phyloP scores from a whole-genome alignment of 352 stramenopile species.

The Phytophthora palmivora region DNA sequence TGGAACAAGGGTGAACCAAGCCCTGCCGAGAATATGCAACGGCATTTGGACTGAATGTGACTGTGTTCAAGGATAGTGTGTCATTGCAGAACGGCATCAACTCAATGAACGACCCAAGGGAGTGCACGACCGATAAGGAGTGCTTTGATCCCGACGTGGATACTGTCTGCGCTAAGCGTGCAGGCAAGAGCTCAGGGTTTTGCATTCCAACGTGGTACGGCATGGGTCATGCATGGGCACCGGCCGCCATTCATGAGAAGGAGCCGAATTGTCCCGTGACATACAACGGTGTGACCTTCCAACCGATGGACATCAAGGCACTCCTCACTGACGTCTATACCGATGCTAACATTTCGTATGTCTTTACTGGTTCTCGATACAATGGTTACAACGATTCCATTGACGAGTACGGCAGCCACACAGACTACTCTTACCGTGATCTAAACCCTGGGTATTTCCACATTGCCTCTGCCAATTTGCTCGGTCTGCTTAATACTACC shows the following conservation, averaged over 20 bases:
- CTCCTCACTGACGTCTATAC: background rate
- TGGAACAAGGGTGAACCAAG: too few species aligned
- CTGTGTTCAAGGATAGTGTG: constrained; percentile 37
- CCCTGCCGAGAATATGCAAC: too few species aligned
- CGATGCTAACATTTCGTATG: background rate
- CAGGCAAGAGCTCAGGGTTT: background rate
- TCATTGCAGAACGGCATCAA: constrained; percentile 38
- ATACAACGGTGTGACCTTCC: background rate
- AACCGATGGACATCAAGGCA: constrained; percentile 2
- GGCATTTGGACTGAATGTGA: too few species aligned
- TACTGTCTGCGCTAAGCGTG: background rate
- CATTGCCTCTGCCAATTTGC: background rate
- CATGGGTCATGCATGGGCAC: background rate
- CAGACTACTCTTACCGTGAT: background rate
- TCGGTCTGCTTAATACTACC: background rate
- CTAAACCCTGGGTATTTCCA: background rate
- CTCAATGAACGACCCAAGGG: constrained; percentile 3
- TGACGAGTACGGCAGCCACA: background rate
- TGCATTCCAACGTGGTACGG: background rate
- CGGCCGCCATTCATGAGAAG: constrained; percentile 32
- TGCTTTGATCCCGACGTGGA: constrained; percentile 19
- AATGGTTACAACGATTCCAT: background rate
- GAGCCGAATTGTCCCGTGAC: constrained; percentile 28
- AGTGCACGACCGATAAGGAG: constrained; percentile 21
- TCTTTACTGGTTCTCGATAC: background rate